Evolutionary conservation across 2,329 filamentous ascomycete genomes (phyloP).

Genomic region (Blastomyces parvus): DNA sequence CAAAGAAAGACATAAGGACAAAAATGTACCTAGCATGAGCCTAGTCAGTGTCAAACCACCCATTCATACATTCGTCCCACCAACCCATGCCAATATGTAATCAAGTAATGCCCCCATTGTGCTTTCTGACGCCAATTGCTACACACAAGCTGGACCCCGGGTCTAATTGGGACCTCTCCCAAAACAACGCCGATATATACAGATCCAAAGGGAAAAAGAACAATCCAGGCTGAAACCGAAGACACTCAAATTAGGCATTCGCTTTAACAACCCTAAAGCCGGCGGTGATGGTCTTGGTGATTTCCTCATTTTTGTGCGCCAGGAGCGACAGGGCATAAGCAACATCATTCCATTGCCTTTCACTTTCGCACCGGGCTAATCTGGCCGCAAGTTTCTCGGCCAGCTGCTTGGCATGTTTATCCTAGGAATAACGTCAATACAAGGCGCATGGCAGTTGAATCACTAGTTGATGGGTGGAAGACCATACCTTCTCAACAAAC

Average conservation of each 20-base stretch:
- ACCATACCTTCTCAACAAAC: conserved; percentile 87
- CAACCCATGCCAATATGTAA: neutral
- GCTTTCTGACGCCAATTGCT: neutral
- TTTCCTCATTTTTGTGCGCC: conserved; percentile 56
- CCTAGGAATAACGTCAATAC: conserved; percentile 43
- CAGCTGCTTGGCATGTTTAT: conserved; percentile 93
- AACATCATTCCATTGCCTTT: conserved; percentile 96
- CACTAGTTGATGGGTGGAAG: conserved; percentile 8
- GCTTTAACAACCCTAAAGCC: conserved; percentile 55
- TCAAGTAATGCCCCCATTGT: neutral
- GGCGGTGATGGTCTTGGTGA: conserved; percentile 33
- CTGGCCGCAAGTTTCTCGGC: conserved; percentile 85
- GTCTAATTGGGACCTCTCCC: neutral
- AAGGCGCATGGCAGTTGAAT: neutral
- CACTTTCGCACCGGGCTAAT: conserved; percentile 74
- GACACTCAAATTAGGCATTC: conserved; percentile 38
- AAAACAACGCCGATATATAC: neutral
- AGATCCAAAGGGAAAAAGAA: neutral
- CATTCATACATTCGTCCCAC: neutral
- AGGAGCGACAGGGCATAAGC: conserved; percentile 81
- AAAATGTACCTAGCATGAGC: neutral
- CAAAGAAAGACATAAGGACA: neutral
- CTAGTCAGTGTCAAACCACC: neutral
- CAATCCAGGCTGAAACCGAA: neutral
- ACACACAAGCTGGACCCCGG: neutral